Evolutionary conservation across 139 green algal species (phyloP).

Genomic region (Chlamydomonas sp.): DNA sequence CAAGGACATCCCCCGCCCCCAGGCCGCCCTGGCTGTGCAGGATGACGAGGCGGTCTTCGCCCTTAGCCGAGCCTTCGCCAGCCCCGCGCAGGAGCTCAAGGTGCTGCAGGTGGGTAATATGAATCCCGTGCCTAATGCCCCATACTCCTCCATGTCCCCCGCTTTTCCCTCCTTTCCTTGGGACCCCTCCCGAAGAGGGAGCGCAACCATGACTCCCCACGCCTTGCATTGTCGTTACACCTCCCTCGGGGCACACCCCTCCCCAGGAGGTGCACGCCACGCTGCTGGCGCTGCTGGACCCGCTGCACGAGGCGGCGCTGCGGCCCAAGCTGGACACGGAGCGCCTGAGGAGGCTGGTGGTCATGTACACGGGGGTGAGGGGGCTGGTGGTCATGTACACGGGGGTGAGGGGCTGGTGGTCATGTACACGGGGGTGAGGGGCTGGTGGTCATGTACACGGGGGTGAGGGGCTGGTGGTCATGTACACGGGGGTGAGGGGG

Average conservation of each 20-base stretch:
- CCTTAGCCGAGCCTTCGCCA: conserved; percentile 24
- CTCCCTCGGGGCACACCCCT: not conserved
- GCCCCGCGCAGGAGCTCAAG: conserved; percentile 50
- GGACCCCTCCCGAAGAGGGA: no score
- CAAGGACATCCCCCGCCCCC: not conserved
- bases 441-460: no score
- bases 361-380: conserved; percentile 36
- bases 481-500: no score
- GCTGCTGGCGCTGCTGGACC: conserved; percentile 35
- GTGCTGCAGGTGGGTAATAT: conserved; percentile 37
- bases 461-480: no score
- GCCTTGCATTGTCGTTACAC: not conserved
- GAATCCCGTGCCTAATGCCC: no score
- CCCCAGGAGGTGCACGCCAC: conserved; percentile 37
- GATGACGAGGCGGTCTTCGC: conserved; percentile 15
- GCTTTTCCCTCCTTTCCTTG: no score
- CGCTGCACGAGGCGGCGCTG: not conserved
- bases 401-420: no score
- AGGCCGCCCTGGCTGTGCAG: conserved; percentile 31
- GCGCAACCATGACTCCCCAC: not conserved
- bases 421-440: no score
- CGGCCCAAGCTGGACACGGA: conserved; percentile 56
- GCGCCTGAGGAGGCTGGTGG: conserved; percentile 42
- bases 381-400: no score
- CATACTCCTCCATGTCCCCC: no score